Evolutionary conservation across 2,329 filamentous ascomycete species (phyloP).

Genomic region (Anthostomella pinea): DNA sequence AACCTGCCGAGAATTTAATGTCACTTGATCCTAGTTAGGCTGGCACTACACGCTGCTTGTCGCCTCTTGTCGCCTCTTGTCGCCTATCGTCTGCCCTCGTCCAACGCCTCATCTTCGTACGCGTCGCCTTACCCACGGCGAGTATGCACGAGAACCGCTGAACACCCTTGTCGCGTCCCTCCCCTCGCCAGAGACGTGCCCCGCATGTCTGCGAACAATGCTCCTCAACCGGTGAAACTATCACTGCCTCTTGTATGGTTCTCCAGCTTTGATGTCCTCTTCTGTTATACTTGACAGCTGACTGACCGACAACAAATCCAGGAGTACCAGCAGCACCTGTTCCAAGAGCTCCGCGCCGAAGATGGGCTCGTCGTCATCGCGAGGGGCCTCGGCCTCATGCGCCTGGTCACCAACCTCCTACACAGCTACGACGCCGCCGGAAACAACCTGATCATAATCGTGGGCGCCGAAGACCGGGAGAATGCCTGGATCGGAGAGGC

Average conservation of each 20-base stretch:
- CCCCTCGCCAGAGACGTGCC: slow-evolving; percentile 25
- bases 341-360: slow-evolving; percentile 82
- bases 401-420: slow-evolving; percentile 90
- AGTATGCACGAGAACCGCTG: slow-evolving; percentile 25
- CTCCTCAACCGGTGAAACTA: slow-evolving; percentile 71
- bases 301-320: slow-evolving; percentile 30
- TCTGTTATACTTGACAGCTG: too few relatives aligned
- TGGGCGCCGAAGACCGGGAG: slow-evolving; percentile 88
- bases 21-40: too few relatives aligned
- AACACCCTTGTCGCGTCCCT: slow-evolving; percentile 12
- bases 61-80: neutral
- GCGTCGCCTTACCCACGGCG: too few relatives aligned
- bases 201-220: slow-evolving; percentile 53
- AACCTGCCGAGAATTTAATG: too few relatives aligned
- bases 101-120: slow-evolving; percentile 6
- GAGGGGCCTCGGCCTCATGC: slow-evolving; percentile 85
- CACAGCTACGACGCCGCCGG: slow-evolving; percentile 96
- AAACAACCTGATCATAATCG: slow-evolving; percentile 84
- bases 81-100: slow-evolving; percentile 1
- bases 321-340: slow-evolving; percentile 94
- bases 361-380: slow-evolving; percentile 94
- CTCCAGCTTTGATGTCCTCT: neutral
- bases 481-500: slow-evolving; percentile 97
- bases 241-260: slow-evolving; percentile 67
- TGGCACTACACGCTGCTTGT: neutral